Evolutionary conservation across 2,329 filamentous ascomycete species (phyloP).

Genomic region (Gaeumannomyces sp.): DNA sequence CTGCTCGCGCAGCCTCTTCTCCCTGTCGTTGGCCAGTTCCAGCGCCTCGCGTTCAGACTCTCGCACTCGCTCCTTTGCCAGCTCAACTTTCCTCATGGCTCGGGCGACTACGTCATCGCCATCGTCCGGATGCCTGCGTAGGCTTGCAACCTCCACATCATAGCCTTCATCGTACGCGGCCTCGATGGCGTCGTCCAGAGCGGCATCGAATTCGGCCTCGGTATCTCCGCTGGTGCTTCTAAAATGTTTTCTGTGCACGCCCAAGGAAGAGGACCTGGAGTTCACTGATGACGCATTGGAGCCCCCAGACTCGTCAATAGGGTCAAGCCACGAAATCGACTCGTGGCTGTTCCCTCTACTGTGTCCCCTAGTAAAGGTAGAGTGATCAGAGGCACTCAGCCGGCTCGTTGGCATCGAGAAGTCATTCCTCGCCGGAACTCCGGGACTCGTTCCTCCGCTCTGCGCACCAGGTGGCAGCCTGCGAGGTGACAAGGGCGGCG

Average conservation of each 20-base stretch:
- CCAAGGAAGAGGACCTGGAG: constrained; percentile 68
- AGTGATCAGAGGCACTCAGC: constrained; percentile 2
- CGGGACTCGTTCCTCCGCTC: background rate
- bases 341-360: constrained; percentile 63
- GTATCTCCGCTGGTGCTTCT: constrained; percentile 64
- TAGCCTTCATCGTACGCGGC: constrained; percentile 91
- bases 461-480: constrained; percentile 42
- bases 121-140: constrained; percentile 23
- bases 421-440: constrained; percentile 12
- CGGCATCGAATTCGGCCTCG: constrained; percentile 88
- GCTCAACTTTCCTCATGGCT: constrained; percentile 60
- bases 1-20: constrained; percentile 41
- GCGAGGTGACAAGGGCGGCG: constrained; percentile 63
- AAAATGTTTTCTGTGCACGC: constrained; percentile 63
- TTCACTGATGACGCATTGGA: constrained; percentile 72
- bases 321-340: constrained; percentile 89
- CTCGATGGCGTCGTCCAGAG: constrained; percentile 90
- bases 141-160: constrained; percentile 43
- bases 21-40: constrained; percentile 53
- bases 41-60: constrained; percentile 68
- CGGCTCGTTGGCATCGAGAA: constrained; percentile 17
- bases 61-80: constrained; percentile 69
- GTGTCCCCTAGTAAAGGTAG: constrained; percentile 29
- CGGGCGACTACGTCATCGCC: constrained; percentile 41
- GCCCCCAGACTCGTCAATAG: constrained; percentile 75